phyloP scores from a whole-genome alignment of 495 filamentous ascomycete genomes.

The Cryomyces minteri region DNA sequence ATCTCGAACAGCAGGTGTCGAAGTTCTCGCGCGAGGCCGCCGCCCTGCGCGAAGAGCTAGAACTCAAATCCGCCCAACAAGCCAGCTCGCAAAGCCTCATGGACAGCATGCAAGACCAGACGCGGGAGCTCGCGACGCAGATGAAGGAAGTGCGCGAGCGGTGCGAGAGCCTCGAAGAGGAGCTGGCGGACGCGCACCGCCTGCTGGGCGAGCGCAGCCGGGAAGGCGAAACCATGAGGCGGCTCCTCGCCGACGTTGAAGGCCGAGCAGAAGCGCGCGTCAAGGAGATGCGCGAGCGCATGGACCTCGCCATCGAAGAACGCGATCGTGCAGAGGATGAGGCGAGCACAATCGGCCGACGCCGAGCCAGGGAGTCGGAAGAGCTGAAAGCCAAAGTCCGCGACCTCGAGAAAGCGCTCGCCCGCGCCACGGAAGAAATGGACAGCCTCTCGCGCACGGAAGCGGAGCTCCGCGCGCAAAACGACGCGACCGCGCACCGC shows the following conservation, averaged over 20 bases:
- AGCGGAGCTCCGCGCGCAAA: slow-evolving; percentile 51
- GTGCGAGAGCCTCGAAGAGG: slow-evolving; percentile 81
- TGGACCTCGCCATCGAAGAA: slow-evolving; percentile 81
- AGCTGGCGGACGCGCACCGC: slow-evolving; percentile 71
- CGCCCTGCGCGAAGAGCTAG: slow-evolving; percentile 59
- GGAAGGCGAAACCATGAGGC: slow-evolving; percentile 88
- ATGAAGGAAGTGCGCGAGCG: slow-evolving; percentile 76
- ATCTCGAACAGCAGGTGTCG: slow-evolving; percentile 52
- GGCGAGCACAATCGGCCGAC: slow-evolving; percentile 54
- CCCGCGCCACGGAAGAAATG: slow-evolving; percentile 45
- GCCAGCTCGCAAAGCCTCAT: slow-evolving; percentile 69
- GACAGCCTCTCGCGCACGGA: slow-evolving; percentile 51
- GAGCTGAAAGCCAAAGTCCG: slow-evolving; percentile 62
- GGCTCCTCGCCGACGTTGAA: slow-evolving; percentile 74
- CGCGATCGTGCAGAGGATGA: slow-evolving; percentile 87
- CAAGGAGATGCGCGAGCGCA: slow-evolving; percentile 72
- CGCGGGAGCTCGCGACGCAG: slow-evolving; percentile 72
- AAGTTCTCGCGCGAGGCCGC: slow-evolving; percentile 45
- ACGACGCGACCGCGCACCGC: slow-evolving; percentile 53
- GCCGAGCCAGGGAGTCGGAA: slow-evolving; percentile 66
- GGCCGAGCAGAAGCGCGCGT: slow-evolving; percentile 59
- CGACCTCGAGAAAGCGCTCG: slow-evolving; percentile 61
- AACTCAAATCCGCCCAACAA: slow-evolving; percentile 72
- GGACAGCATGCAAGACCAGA: slow-evolving; percentile 83
- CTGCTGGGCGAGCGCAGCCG: slow-evolving; percentile 83